Percentiles rank a stretch among this genome's conserved stretches.
Evolutionary conservation across 192 early-diverging fungal genomes (phyloP).

Genomic region (Helicostylum pulchrum): DNA sequence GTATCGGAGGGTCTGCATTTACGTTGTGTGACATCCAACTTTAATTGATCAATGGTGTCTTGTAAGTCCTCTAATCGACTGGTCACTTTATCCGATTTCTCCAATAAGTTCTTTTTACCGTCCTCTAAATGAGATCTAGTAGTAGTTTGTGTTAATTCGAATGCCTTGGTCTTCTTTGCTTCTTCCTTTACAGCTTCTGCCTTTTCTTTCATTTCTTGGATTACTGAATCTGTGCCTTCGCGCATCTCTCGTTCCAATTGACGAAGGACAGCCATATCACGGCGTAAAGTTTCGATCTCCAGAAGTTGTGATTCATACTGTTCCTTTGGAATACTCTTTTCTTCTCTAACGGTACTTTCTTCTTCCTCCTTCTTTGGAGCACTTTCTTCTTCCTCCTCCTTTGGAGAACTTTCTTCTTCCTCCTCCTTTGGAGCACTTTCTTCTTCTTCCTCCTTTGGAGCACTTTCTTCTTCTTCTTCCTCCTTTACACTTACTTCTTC

Average conservation of each 20-base stretch:
- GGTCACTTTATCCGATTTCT: conserved; percentile 45
- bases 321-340: background rate
- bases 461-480: background rate
- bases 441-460: background rate
- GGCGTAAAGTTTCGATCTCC: conserved; percentile 46
- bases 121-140: conserved; percentile 44
- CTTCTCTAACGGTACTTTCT: background rate
- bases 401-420: too few species aligned
- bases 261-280: conserved; percentile 46
- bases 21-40: conserved; percentile 68
- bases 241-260: conserved; percentile 43
- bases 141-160: background rate
- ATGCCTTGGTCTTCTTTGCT: background rate
- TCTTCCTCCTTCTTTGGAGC: background rate
- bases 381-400: background rate
- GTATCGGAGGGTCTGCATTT: conserved; percentile 57
- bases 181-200: conserved; percentile 21
- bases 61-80: conserved; percentile 57
- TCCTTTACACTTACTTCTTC: conserved; percentile 27
- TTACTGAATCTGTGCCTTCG: conserved; percentile 7
- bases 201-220: conserved; percentile 21
- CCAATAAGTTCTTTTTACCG: conserved; percentile 47
- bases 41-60: conserved; percentile 67
- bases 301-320: conserved; percentile 37
- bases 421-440: background rate